These are phyloP conservation scores for Diaporthe sp. DNA, from an alignment of 2,329 filamentous ascomycete species.

Conservation along the genomic window DNA sequence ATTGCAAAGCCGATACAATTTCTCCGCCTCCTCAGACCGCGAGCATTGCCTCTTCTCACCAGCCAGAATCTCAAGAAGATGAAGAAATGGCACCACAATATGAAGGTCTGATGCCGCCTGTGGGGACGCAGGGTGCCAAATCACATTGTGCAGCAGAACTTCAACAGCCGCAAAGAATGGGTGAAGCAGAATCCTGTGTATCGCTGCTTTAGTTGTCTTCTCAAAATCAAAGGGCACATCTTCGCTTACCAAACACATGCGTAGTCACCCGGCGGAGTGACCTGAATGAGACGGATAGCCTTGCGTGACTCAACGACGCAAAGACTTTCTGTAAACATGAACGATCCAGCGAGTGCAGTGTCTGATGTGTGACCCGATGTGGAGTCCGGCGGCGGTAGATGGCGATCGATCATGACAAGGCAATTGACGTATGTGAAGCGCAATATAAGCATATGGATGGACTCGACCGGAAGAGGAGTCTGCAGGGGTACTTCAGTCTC, in stretches of 20 bases:
- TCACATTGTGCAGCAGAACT: neutral
- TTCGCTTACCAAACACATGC: conserved; percentile 2
- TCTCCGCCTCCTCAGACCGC: neutral
- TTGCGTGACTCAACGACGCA: neutral
- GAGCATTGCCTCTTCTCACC: conserved; percentile 12
- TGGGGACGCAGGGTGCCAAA: neutral
- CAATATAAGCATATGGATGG: neutral
- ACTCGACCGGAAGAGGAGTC: neutral
- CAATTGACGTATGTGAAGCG: conserved; percentile 12
- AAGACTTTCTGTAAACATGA: neutral
- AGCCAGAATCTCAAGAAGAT: neutral
- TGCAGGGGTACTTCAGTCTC: neutral
- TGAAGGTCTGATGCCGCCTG: conserved; percentile 1
- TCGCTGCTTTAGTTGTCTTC: neutral
- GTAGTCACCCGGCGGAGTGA: neutral
- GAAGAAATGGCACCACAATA: neutral
- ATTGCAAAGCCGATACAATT: neutral
- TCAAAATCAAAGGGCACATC: neutral
- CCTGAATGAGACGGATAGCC: neutral
- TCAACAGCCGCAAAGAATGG: conserved; percentile 13
- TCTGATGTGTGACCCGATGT: neutral
- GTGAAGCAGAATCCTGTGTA: conserved; percentile 5
- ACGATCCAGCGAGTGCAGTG: neutral
- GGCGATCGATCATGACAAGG: conserved; percentile 1
- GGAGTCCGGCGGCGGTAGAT: neutral